These are phyloP conservation scores for Coemansia sp. DNA, from an alignment of 192 early-diverging fungal species.

Conservation along the genomic window DNA sequence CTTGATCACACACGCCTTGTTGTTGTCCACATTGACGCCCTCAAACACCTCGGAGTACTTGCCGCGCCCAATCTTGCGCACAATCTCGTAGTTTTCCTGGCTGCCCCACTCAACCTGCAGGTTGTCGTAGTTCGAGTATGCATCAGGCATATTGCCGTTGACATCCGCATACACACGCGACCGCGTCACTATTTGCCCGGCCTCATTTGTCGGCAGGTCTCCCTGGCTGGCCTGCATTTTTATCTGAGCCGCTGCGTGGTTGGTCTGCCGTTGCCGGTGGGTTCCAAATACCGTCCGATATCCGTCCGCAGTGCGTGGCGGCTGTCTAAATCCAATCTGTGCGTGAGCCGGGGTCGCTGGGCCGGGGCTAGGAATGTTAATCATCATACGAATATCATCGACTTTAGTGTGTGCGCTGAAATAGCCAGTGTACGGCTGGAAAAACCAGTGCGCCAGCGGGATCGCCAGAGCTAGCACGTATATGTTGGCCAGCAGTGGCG, in stretches of 20 bases:
- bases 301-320: slow-evolving; percentile 1
- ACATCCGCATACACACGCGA: slow-evolving; percentile 91
- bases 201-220: slow-evolving; percentile 27
- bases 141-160: slow-evolving; percentile 73
- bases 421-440: slow-evolving; percentile 7
- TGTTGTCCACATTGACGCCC: slow-evolving; percentile 87
- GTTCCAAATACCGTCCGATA: slow-evolving; percentile 27
- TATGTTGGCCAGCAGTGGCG: slow-evolving; percentile 12
- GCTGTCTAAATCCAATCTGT: background rate
- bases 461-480: slow-evolving; percentile 18
- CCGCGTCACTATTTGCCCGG: slow-evolving; percentile 49
- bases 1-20: slow-evolving; percentile 94
- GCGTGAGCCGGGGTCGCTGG: slow-evolving; percentile 4
- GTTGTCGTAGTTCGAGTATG: slow-evolving; percentile 99
- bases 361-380: background rate
- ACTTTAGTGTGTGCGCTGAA: slow-evolving; percentile 10
- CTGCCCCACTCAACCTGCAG: slow-evolving; percentile 85
- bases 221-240: slow-evolving; percentile 36
- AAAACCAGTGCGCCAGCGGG: slow-evolving; percentile 18
- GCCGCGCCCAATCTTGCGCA: slow-evolving; percentile 95
- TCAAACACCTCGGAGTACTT: slow-evolving; percentile 99
- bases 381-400: background rate
- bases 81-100: slow-evolving; percentile 97
- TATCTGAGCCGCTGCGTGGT: background rate
- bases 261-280: slow-evolving; percentile 8